A percentile compares a stretch with the other conserved stretches of the same genome.
phyloP scores from a whole-genome alignment of 2,329 filamentous ascomycete species.

The Colletotrichum sp. region DNA sequence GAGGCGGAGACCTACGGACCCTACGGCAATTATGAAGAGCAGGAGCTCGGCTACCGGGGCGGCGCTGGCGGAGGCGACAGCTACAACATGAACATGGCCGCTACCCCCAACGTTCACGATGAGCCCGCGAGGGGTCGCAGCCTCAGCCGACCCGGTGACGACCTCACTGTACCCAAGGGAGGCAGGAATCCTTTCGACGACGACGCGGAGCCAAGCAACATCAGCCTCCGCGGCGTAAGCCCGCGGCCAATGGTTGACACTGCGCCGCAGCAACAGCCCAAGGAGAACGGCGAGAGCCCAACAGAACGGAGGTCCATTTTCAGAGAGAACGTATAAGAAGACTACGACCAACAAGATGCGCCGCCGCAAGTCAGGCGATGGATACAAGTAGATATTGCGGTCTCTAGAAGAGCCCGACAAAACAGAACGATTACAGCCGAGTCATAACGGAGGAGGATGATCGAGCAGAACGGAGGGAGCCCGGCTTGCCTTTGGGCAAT shows the following conservation, averaged over 20 bases:
- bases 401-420: not conserved
- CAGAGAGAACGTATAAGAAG: constrained; percentile 65
- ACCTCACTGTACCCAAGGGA: constrained; percentile 37
- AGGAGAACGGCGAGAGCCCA: constrained; percentile 56
- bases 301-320: constrained; percentile 74
- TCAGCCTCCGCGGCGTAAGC: constrained; percentile 73
- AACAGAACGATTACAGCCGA: not conserved
- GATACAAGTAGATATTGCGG: not conserved
- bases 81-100: constrained; percentile 55
- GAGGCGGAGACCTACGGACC: constrained; percentile 70
- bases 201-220: constrained; percentile 64
- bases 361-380: not conserved
- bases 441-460: too few species aligned
- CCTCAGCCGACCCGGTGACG: constrained; percentile 20
- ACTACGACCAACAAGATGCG: not conserved
- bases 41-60: constrained; percentile 65
- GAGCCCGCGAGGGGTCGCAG: constrained; percentile 21
- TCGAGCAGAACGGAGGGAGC: too few species aligned
- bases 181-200: constrained; percentile 74
- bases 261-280: constrained; percentile 21
- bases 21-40: constrained; percentile 75
- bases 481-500: not conserved
- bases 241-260: constrained; percentile 70
- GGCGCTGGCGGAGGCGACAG: constrained; percentile 42
- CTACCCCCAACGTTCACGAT: constrained; percentile 36